Percentiles rank a stretch among this genome's conserved stretches.
Conservation (phyloP, 345 rosid species). For the Populus tremula region DNA sequence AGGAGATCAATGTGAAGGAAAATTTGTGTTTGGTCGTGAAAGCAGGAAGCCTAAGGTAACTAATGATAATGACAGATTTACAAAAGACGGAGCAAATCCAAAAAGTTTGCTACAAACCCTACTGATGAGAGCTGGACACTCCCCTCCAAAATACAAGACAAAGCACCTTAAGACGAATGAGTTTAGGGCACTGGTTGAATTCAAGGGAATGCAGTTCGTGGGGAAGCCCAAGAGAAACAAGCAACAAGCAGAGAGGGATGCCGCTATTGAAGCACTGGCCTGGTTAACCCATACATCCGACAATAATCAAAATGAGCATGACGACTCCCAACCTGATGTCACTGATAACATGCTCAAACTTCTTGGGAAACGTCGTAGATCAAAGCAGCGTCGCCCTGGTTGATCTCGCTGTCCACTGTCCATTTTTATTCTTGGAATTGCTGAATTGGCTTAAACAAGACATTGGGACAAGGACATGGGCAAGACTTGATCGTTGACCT, state of each 20-base stretch:
- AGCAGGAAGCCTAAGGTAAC: constrained; percentile 55
- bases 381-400: constrained; percentile 31
- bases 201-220: constrained; percentile 96
- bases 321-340: constrained; percentile 62
- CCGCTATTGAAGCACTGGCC: constrained; percentile 92
- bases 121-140: constrained; percentile 92
- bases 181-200: constrained; percentile 87
- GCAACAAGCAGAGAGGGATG: constrained; percentile 93
- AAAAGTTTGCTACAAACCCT: constrained; percentile 92
- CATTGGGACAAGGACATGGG: too few species aligned
- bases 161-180: constrained; percentile 93
- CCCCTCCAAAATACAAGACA: constrained; percentile 93
- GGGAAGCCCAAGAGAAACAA: constrained; percentile 92
- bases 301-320: constrained; percentile 35
- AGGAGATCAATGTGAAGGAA: constrained; percentile 94
- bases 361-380: constrained; percentile 71
- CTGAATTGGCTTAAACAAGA: too few species aligned
- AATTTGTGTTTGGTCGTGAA: constrained; percentile 90
- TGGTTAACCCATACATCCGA: constrained; percentile 90
- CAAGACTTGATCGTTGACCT: too few species aligned
- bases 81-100: constrained; percentile 85
- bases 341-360: constrained; percentile 96
- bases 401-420: neutral
- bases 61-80: constrained; percentile 47
- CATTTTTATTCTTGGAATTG: too few species aligned